A percentile compares a stretch with the other conserved stretches of the same genome.
These are phyloP conservation scores for Neurospora discreta DNA, from an alignment of 495 filamentous ascomycete species.

Conservation along the genomic window DNA sequence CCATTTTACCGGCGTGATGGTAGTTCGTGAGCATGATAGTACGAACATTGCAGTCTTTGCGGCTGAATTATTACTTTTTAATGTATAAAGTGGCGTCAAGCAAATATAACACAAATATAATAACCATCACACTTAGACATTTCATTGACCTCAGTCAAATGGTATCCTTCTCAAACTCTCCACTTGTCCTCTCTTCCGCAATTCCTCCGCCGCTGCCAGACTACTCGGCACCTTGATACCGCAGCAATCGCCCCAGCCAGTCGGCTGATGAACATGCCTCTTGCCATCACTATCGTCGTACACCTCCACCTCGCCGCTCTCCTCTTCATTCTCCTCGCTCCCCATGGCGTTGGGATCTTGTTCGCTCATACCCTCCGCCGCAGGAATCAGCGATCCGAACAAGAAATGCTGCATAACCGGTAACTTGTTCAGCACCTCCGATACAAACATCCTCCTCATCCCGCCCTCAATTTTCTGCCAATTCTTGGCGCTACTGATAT, in stretches of 20 bases:
- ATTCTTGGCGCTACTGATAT: conserved; percentile 83
- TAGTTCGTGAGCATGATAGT: neutral
- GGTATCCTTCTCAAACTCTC: conserved; percentile 71
- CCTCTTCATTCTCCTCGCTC: conserved; percentile 37
- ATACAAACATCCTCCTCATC: conserved; percentile 93
- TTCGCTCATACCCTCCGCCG: conserved; percentile 67
- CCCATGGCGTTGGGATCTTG: conserved; percentile 32
- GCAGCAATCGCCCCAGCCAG: conserved; percentile 91
- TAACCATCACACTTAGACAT: neutral
- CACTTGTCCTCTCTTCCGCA: conserved; percentile 56
- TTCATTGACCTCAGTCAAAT: conserved; percentile 53
- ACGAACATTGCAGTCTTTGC: neutral
- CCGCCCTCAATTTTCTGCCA: conserved; percentile 91
- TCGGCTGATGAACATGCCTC: conserved; percentile 53
- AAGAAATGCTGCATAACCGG: conserved; percentile 98
- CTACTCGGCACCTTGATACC: conserved; percentile 96
- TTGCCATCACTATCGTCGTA: conserved; percentile 50
- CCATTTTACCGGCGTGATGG: neutral
- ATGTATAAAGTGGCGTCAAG: no score
- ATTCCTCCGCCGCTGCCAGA: conserved; percentile 76
- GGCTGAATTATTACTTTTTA: no score
- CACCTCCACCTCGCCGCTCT: conserved; percentile 45
- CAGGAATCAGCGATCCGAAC: conserved; percentile 75
- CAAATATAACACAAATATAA: neutral
- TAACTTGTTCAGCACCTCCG: conserved; percentile 84